phyloP scores from a whole-genome alignment of 768 basidiomycete genomes.

The Pleurotus giganteus region DNA sequence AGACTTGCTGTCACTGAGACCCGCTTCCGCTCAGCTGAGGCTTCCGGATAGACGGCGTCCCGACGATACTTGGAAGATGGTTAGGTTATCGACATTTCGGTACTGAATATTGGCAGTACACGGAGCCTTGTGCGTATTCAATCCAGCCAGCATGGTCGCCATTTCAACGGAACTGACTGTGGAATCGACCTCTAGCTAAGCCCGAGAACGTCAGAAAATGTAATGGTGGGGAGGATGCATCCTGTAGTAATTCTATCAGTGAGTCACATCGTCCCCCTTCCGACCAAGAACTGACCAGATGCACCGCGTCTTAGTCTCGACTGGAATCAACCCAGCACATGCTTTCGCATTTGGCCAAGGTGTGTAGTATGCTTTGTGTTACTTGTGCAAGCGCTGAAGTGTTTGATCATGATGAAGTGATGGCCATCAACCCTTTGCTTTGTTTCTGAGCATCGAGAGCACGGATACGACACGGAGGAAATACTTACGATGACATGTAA shows the following conservation, averaged over 20 bases:
- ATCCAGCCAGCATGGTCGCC: background rate
- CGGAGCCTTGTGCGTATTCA: conserved; percentile 29
- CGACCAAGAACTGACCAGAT: background rate
- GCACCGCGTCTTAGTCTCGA: conserved; percentile 32
- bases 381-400: background rate
- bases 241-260: conserved; percentile 49
- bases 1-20: conserved; percentile 3
- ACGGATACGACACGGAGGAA: too few species aligned
- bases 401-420: background rate
- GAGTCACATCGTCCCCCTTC: conserved; percentile 13
- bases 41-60: conserved; percentile 41
- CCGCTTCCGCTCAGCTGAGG: background rate
- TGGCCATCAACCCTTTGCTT: background rate
- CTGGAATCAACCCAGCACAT: conserved; percentile 46
- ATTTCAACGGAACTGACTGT: background rate
- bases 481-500: too few species aligned
- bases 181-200: conserved; percentile 20
- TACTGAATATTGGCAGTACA: conserved; percentile 45
- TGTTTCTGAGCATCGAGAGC: background rate
- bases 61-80: conserved; percentile 43
- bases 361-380: conserved; percentile 17
- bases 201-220: conserved; percentile 39
- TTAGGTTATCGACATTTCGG: conserved; percentile 47
- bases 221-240: conserved; percentile 41
- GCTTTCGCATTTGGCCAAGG: conserved; percentile 44